Conservation (phyloP, 208 protist genomes). For the Leishmania lainsoni region DNA sequence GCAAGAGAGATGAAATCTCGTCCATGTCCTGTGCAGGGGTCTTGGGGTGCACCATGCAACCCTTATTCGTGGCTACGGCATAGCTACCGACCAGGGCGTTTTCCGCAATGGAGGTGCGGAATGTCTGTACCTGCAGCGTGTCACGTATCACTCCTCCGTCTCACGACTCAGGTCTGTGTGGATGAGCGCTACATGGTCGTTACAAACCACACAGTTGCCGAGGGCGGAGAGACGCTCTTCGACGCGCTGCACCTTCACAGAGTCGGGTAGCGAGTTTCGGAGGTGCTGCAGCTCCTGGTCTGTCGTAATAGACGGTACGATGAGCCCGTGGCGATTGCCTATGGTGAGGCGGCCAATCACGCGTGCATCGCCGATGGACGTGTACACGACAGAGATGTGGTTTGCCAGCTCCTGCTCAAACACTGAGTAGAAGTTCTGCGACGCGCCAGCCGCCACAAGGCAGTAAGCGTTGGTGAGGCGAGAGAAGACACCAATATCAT, state of each 20-base stretch:
- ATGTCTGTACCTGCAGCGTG: conserved; percentile 98
- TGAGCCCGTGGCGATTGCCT: conserved; percentile 98
- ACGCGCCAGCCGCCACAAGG: conserved; percentile 96
- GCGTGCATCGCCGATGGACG: conserved; percentile 95
- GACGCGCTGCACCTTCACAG: conserved; percentile 96
- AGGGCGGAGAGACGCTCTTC: conserved; percentile 99
- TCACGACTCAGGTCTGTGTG: conserved; percentile 99
- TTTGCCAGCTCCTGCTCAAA: conserved; percentile 99
- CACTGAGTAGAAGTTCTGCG: conserved; percentile 98
- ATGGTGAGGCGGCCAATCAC: conserved; percentile 98
- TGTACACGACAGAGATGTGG: conserved; percentile 98
- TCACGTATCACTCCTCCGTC: conserved; percentile 99
- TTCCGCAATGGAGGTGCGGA: conserved; percentile 97
- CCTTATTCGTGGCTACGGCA: conserved; percentile 97
- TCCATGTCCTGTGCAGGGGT: conserved; percentile 98
- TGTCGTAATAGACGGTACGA: conserved; percentile 98
- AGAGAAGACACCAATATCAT: conserved; percentile 99
- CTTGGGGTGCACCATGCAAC: conserved; percentile 97
- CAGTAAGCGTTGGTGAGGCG: conserved; percentile 99
- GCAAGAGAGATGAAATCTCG: conserved; percentile 97
- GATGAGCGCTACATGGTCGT: conserved; percentile 99
- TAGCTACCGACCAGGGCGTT: conserved; percentile 99
- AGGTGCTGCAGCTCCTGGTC: conserved; percentile 99
- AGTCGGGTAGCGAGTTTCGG: conserved; percentile 98
- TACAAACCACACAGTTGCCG: conserved; percentile 99